A percentile compares a stretch with the other conserved stretches of the same genome.
phyloP scores from a whole-genome alignment of 768 basidiomycete species.

The Chalciporus sphaerocephalus region DNA sequence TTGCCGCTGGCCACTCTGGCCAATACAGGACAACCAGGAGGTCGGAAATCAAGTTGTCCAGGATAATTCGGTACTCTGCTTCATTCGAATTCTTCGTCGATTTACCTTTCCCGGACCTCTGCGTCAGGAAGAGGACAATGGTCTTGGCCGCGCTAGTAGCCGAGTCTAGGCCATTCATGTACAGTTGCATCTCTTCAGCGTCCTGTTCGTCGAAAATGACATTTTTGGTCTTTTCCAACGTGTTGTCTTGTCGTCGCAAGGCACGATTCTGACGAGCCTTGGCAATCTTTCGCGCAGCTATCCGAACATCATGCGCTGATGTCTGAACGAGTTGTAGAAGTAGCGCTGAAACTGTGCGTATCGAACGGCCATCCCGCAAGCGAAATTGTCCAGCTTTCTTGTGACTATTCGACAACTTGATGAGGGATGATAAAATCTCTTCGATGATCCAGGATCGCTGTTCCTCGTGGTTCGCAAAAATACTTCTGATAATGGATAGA shows the following conservation, averaged over 20 bases:
- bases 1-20: constrained; percentile 97
- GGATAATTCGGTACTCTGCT: constrained; percentile 87
- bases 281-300: constrained; percentile 59
- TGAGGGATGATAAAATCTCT: constrained; percentile 86
- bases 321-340: constrained; percentile 96
- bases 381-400: constrained; percentile 87
- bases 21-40: constrained; percentile 83
- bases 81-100: constrained; percentile 89
- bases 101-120: constrained; percentile 81
- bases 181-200: constrained; percentile 65
- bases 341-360: constrained; percentile 90
- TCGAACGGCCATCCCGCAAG: constrained; percentile 83
- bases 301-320: constrained; percentile 80
- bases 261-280: constrained; percentile 61
- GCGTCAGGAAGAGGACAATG: constrained; percentile 73
- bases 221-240: constrained; percentile 45
- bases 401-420: constrained; percentile 85
- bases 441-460: constrained; percentile 98
- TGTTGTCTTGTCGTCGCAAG: constrained; percentile 59
- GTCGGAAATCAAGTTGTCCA: constrained; percentile 88
- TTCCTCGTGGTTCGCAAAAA: constrained; percentile 86
- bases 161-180: constrained; percentile 69
- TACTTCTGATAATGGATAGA: constrained; percentile 76
- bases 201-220: constrained; percentile 67
- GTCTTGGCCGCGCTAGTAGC: constrained; percentile 82